Evolutionary conservation across 768 basidiomycete species (phyloP).

Genomic region (Termitomyces sp.): DNA sequence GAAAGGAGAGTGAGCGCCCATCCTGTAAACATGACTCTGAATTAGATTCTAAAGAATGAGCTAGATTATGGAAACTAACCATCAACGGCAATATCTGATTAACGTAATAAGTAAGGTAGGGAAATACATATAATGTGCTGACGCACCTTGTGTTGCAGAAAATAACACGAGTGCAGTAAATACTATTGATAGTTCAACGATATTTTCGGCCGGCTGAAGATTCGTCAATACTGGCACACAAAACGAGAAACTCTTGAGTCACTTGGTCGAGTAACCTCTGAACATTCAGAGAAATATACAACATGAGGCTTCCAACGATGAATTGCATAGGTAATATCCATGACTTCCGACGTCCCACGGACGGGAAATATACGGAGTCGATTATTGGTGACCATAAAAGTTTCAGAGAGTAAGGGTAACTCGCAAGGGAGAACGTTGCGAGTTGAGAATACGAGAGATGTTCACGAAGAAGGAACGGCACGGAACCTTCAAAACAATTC

Average conservation of each 20-base stretch:
- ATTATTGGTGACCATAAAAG: conserved; percentile 97
- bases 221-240: conserved; percentile 8
- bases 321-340: conserved; percentile 99
- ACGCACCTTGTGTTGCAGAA: conserved; percentile 91
- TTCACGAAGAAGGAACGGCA: conserved; percentile 93
- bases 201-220: conserved; percentile 71
- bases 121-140: background rate
- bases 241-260: conserved; percentile 13
- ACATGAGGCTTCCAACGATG: conserved; percentile 79
- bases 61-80: conserved; percentile 42
- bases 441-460: conserved; percentile 97
- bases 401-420: conserved; percentile 96
- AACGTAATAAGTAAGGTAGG: conserved; percentile 8
- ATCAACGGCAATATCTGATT: conserved; percentile 93
- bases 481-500: conserved; percentile 55
- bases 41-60: conserved; percentile 1
- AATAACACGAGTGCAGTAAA: conserved; percentile 91
- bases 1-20: conserved; percentile 86
- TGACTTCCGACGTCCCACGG: conserved; percentile 90
- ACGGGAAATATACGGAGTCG: conserved; percentile 79
- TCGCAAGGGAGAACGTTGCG: conserved; percentile 87
- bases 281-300: conserved; percentile 70
- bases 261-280: conserved; percentile 78
- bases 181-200: conserved; percentile 69
- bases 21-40: conserved; percentile 29